Conservation (phyloP, 768 basidiomycete species). For the Kwoniella europaea region DNA sequence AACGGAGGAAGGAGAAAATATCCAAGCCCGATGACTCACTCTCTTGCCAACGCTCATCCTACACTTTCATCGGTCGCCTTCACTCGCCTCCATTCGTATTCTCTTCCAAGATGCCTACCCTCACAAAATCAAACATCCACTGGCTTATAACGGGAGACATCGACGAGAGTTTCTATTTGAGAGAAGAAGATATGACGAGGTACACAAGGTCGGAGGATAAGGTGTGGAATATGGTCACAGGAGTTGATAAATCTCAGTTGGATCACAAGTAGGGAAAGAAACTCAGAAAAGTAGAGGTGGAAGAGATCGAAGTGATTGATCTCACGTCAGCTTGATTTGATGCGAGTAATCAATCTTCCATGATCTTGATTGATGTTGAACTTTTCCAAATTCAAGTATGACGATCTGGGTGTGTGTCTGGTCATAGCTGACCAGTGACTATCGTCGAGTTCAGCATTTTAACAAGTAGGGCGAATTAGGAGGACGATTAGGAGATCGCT, state of each 20-base stretch:
- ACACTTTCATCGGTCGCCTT: constrained; percentile 22
- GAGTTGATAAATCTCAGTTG: not conserved
- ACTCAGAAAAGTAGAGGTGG: not conserved
- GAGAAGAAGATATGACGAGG: not conserved
- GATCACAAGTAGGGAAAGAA: not conserved
- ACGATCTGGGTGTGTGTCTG: not conserved
- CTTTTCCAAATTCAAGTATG: no score
- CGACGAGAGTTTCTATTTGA: constrained; percentile 9
- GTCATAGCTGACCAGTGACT: no score
- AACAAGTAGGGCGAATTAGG: no score
- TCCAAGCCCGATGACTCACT: not conserved
- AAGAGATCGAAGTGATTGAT: not conserved
- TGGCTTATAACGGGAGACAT: constrained; percentile 24
- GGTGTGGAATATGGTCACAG: not conserved
- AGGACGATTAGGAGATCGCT: no score
- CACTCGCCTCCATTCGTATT: constrained; percentile 20
- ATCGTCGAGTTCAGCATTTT: no score
- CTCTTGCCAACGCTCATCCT: not conserved
- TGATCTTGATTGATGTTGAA: no score
- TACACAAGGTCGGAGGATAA: not conserved
- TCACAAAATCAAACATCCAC: not conserved
- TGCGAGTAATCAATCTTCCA: not conserved
- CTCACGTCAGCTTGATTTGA: constrained; percentile 4
- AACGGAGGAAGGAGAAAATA: not conserved
- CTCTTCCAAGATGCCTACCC: not conserved